Conservation (phyloP, 139 green algal genomes). For the Chlorella sp. region DNA sequence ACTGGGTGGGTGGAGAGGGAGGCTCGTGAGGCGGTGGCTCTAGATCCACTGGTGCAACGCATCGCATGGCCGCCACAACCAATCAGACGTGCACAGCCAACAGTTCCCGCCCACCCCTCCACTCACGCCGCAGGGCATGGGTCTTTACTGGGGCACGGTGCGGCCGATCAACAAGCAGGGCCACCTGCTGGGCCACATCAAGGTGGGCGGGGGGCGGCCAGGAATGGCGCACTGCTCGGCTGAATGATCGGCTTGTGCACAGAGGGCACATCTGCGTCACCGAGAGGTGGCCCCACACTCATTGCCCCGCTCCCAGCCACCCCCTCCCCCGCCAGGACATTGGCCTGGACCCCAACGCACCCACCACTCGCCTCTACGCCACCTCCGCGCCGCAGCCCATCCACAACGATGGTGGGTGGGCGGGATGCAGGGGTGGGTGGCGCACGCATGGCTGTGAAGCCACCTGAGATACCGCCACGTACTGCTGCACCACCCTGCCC, state of each 20-base stretch:
- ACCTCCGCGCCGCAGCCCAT: slow-evolving; percentile 65
- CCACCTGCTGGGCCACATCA: slow-evolving; percentile 66
- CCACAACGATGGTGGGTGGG: slow-evolving; percentile 59
- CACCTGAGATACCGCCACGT: too few species aligned
- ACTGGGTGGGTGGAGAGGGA: not conserved
- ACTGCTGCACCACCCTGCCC: too few species aligned
- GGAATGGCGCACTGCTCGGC: too few species aligned
- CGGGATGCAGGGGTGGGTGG: not conserved
- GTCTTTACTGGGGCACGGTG: slow-evolving; percentile 58
- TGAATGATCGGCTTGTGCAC: too few species aligned
- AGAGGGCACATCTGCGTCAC: too few species aligned
- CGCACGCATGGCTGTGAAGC: too few species aligned
- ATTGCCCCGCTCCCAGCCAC: too few species aligned
- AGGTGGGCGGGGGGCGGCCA: slow-evolving; percentile 26
- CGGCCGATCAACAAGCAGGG: slow-evolving; percentile 64
- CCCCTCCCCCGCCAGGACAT: slow-evolving; percentile 50
- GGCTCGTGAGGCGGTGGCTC: not conserved
- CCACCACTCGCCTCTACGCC: slow-evolving; percentile 71
- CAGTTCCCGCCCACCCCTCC: not conserved
- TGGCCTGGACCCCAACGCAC: slow-evolving; percentile 61
- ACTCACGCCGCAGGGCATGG: slow-evolving; percentile 46
- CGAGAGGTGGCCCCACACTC: too few species aligned
- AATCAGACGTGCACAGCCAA: too few species aligned
- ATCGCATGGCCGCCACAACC: not conserved
- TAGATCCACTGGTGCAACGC: not conserved